Evolutionary conservation across 2,329 filamentous ascomycete genomes (phyloP), one percentile per base, ranked within the genome.

Genomic region (Diplocarpon mali): DNA sequence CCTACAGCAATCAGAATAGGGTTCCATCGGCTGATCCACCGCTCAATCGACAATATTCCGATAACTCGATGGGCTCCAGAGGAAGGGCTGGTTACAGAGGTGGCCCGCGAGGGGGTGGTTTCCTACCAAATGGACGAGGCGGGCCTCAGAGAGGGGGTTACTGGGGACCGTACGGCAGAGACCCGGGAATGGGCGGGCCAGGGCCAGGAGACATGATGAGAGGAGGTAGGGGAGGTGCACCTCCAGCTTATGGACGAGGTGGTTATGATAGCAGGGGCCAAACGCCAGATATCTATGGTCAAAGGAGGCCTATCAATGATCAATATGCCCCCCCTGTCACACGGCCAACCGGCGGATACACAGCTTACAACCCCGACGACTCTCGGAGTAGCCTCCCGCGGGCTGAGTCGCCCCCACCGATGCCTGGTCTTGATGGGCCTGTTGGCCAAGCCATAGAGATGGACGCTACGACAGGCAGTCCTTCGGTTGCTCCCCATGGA

Each of bases 371-470:
- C 35, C 46, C 56, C 5, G 53, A 56, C 10, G 45, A 49, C 17
- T 40, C 38, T n/a, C 47, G 52, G 16, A 47, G 41, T 30, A 66
- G 67, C 39, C 62, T 80, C 16, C 74, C 78, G 2, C 69, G 77
- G 50, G 79, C 76, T 9, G 78, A 80, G 54, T 80, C 77, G 1
- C 77, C 78, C 8, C 78, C 80, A 13, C 80, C 80, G 5, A 61
- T 81, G 15, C 69, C 73, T 2, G 69, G 66, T 32, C 60, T 65
- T 37, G 63, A 67, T 43, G 54, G 38, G 51, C 54, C 62, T 29
- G 62, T 79, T 11, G 79, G 79, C 9, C 80, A 82, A 57, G 78
- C 83, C 2, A 75, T 88, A 42, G 87, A 92, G 62, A 89, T 93
- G 85, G 82, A 89, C 60, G 79, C 81, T 29, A 69, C 71, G n/a